A percentile compares a stretch with the other conserved stretches of the same genome.
These are phyloP conservation scores for Osmanthus fragrans DNA, from an alignment of 257 asterid species.

Conservation along the genomic window DNA sequence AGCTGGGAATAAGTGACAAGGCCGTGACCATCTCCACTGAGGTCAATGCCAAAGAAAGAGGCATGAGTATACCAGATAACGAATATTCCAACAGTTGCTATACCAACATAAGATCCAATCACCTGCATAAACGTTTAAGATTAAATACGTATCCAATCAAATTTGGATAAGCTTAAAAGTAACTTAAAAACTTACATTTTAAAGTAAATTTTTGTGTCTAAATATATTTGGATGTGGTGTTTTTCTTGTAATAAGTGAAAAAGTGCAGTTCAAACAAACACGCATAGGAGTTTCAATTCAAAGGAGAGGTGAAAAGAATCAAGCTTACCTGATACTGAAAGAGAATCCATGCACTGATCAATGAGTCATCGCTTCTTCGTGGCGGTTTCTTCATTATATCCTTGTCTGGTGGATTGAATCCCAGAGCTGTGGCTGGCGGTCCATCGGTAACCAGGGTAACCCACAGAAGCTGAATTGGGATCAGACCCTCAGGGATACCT, in stretches of 20 bases:
- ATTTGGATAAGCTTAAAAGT: too few species aligned
- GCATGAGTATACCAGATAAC: slow-evolving; percentile 83
- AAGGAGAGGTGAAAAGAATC: not conserved
- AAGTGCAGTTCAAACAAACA: not conserved
- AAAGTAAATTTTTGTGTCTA: too few species aligned
- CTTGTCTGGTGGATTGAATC: slow-evolving; percentile 98
- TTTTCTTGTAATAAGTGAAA: too few species aligned
- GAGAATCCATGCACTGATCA: slow-evolving; percentile 92
- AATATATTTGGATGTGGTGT: too few species aligned
- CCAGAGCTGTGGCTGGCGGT: slow-evolving; percentile 99
- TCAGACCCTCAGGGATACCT: slow-evolving; percentile 97
- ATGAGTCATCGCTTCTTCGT: slow-evolving; percentile 86
- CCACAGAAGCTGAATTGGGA: slow-evolving; percentile 99
- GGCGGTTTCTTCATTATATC: slow-evolving; percentile 95
- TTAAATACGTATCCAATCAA: not conserved
- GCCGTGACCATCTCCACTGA: slow-evolving; percentile 86
- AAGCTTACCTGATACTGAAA: slow-evolving; percentile 78
- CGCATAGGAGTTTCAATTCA: not conserved
- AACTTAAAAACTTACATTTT: too few species aligned
- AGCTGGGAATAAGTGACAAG: slow-evolving; percentile 87
- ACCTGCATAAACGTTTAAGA: slow-evolving; percentile 47
- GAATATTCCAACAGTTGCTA: slow-evolving; percentile 92
- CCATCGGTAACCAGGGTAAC: slow-evolving; percentile 98
- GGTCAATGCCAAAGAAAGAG: slow-evolving; percentile 93
- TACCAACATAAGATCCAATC: slow-evolving; percentile 84